Percentiles rank a stretch among this genome's conserved stretches.
Evolutionary conservation across 805 yeast genomes (phyloP).

Genomic region (Cyberlindnera xylosilytica): DNA sequence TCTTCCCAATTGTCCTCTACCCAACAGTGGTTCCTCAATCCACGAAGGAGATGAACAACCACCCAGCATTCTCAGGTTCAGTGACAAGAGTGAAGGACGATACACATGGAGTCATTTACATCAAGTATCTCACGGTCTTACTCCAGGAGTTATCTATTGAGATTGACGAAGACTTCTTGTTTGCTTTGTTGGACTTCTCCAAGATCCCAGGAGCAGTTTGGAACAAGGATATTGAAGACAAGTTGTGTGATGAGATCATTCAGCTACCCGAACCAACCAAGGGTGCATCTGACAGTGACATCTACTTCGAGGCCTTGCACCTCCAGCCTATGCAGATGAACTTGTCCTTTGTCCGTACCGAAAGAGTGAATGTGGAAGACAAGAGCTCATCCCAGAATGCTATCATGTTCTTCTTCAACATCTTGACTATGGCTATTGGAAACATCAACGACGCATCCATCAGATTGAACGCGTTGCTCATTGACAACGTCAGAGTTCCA

Average conservation of each 20-base stretch:
- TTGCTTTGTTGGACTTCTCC: slow-evolving; percentile 75
- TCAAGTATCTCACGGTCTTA: slow-evolving; percentile 86
- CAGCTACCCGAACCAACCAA: slow-evolving; percentile 68
- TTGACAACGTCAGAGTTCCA: slow-evolving; percentile 89
- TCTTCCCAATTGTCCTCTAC: slow-evolving; percentile 82
- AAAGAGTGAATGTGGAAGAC: slow-evolving; percentile 65
- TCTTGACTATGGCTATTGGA: slow-evolving; percentile 94
- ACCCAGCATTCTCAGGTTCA: slow-evolving; percentile 88
- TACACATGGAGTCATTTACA: slow-evolving; percentile 82
- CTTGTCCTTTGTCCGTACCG: slow-evolving; percentile 88
- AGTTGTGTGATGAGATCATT: slow-evolving; percentile 59
- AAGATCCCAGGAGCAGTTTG: slow-evolving; percentile 82
- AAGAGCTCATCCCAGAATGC: slow-evolving; percentile 60
- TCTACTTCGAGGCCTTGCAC: slow-evolving; percentile 89
- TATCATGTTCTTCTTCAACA: slow-evolving; percentile 73
- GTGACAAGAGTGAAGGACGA: slow-evolving; percentile 83
- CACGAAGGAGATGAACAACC: slow-evolving; percentile 76
- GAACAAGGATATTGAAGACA: slow-evolving; percentile 45
- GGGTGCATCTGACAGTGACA: slow-evolving; percentile 57
- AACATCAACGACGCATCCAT: slow-evolving; percentile 97
- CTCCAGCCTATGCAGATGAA: slow-evolving; percentile 89
- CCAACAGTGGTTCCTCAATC: slow-evolving; percentile 90
- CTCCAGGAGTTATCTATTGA: slow-evolving; percentile 91
- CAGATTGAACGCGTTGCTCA: slow-evolving; percentile 75
- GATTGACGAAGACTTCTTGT: slow-evolving; percentile 88